These are phyloP conservation scores for Mycosphaerella sp. DNA, from an alignment of 2,329 filamentous ascomycete genomes.

Conservation along the genomic window DNA sequence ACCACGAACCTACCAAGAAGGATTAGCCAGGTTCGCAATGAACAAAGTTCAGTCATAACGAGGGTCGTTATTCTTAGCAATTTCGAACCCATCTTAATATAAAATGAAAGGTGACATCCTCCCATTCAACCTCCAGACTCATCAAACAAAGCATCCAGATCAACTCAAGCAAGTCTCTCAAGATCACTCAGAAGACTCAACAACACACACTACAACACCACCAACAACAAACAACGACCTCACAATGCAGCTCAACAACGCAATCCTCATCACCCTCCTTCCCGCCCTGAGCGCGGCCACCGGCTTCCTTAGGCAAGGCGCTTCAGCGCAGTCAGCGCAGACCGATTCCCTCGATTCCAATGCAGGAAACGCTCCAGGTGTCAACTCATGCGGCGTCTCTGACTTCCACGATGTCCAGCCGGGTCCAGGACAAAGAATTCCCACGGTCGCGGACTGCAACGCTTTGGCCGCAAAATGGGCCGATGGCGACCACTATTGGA, in stretches of 20 bases:
- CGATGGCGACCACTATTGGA: too few species aligned
- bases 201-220: neutral
- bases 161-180: neutral
- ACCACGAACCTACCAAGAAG: neutral
- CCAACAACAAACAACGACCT: too few species aligned
- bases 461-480: too few species aligned
- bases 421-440: too few species aligned
- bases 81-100: neutral
- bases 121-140: neutral
- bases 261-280: slow-evolving; percentile 7
- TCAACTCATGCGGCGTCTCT: too few species aligned
- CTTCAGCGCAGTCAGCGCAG: too few species aligned
- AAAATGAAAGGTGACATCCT: neutral
- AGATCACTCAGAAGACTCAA: neutral
- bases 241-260: slow-evolving; percentile 7
- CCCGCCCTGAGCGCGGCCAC: slow-evolving; percentile 4
- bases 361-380: neutral
- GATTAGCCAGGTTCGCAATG: neutral
- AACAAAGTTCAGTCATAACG: slow-evolving; percentile 2
- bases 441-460: too few species aligned
- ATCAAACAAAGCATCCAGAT: neutral
- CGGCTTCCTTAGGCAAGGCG: neutral
- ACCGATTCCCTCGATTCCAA: too few species aligned
- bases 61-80: slow-evolving; percentile 7
- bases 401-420: too few species aligned